Evolutionary conservation across 192 early-diverging fungal genomes (phyloP), one percentile per base, ranked within the genome.

Genomic region (Coemansia sp.): DNA sequence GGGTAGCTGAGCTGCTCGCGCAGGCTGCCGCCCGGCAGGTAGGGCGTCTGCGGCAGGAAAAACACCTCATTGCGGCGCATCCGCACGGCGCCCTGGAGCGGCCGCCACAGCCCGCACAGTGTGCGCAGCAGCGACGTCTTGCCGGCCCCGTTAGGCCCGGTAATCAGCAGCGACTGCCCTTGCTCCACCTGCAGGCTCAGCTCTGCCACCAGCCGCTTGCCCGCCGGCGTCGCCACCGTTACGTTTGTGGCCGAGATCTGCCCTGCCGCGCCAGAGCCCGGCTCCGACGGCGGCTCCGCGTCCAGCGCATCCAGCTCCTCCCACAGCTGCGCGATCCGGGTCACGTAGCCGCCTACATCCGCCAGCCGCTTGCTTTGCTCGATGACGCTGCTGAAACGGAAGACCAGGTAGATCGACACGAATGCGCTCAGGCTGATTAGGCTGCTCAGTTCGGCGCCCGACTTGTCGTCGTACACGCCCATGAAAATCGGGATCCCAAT

Each of bases 391-490:
- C 86, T 84, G 62, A 93, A 94, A 23, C 80, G 84, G 63, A 80
- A 91, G 15, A 89, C 87, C 20, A 96, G 72, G 45, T 94, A 96
- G 70, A 96, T 80, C 26, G 88, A 89, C 20, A 93, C 76, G 67
- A 93, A 96, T 0, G 90, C 79, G 38, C 85, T 88, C 72, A 83
- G 77, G 59, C 90, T 88, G 48, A 96, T 91, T 3, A 96, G 65
- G 15, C 80, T 82, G 61, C 86, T 83, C 16, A 96, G 61, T 52
- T 92, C 87, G 3, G 82, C 70, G 6, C 83, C 78, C 13, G 83
- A 78, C 21, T 81, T 70, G 55, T 74, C 83, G 55, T 91, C 88
- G 68, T 92, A 96, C 14, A 50, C 51, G n/a, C 92, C 91, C 42
- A 69, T 54, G 55, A 96, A 88, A 19, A 96, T 87, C 13, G 90